Base-by-base conservation (phyloP, 23 red algal species). In the Cyanidium caldarium region DNA sequence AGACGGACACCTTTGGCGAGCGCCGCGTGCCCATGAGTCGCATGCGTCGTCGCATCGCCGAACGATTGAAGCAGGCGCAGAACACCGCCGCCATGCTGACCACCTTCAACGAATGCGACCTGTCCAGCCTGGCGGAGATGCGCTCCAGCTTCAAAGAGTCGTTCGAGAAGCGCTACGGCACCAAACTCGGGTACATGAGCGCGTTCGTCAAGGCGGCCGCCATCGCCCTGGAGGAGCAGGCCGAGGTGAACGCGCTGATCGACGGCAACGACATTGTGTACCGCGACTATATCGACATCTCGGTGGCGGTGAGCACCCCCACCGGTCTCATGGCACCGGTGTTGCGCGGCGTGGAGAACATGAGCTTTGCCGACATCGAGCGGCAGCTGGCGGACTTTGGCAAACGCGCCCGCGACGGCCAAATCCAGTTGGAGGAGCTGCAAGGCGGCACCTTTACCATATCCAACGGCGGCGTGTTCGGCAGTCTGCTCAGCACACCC, bases 381-480 rank as follows among this genome's bases (percentile, higher is more conserved):
- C 83, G 80, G 65, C 80, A 80, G 20, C 83, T 98, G 28, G 74
- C 74, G 37, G 72, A 76, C 25, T 46, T 98, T 36, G 92, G 83
- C 23, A 72, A 88, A 37, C 69, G 79, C 26, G 92, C 92, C 2
- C 57, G 92, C 2, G 65, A 65, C 14, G 92, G 84, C 34, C 73
- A 86, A 44, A 67, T 98, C 2, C 82, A 68, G 17, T 45, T 98
- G 13, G 84, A 98, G 45, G 92, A 98, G 75, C 83, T 98, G 81
- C 92, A 98, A 71, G 92, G 92, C 42, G 92, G 92, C 33, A 98
- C 92, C 15, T 98, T 98, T 69, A 98, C 92, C 13, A 98, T 98
- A 34, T 85, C 79, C 25, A 98, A 98, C 42, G 92, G 92, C 17
- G 92, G 92, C 38, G 92, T 98, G 3, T 98, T 88, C 81, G 92